Evolutionary conservation across 495 filamentous ascomycete genomes (phyloP).

Genomic region (Peziza echinospora): DNA sequence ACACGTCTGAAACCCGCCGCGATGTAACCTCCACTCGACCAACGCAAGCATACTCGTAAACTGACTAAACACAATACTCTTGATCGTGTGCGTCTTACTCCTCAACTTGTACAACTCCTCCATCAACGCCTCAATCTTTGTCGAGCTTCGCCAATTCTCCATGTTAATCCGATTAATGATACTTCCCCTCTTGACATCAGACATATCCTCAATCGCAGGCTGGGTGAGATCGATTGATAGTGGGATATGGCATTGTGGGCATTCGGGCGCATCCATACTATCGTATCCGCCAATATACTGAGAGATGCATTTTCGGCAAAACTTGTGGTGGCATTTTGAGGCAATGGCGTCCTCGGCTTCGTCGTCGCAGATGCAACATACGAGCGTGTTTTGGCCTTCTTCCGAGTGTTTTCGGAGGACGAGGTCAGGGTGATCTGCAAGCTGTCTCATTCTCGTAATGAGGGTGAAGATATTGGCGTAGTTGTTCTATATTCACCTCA

Average conservation of each 20-base stretch:
- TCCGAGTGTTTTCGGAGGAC: conserved; percentile 69
- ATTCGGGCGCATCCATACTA: conserved; percentile 43
- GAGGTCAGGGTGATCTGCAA: conserved; percentile 84
- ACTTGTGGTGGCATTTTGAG: conserved; percentile 80
- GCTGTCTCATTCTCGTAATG: conserved; percentile 95
- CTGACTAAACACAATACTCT: conserved; percentile 92
- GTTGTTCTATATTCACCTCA: conserved; percentile 60
- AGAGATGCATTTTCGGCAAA: conserved; percentile 75
- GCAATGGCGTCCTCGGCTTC: conserved; percentile 84
- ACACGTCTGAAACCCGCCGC: conserved; percentile 82
- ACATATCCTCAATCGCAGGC: conserved; percentile 59
- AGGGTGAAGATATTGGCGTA: conserved; percentile 78
- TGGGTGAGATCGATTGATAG: conserved; percentile 82
- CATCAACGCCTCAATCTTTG: conserved; percentile 89
- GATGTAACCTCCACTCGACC: conserved; percentile 48
- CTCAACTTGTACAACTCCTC: conserved; percentile 79
- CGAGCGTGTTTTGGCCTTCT: conserved; percentile 71
- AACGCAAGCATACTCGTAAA: conserved; percentile 97
- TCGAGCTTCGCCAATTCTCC: conserved; percentile 92
- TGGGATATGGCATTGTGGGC: conserved; percentile 76
- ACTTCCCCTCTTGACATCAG: conserved; percentile 65
- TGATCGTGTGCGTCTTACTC: conserved; percentile 73
- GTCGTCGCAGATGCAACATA: conserved; percentile 88
- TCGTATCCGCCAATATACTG: conserved; percentile 59
- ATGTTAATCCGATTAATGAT: conserved; percentile 96